Conservation (phyloP, 768 basidiomycete species). For the Inosperma sp. region DNA sequence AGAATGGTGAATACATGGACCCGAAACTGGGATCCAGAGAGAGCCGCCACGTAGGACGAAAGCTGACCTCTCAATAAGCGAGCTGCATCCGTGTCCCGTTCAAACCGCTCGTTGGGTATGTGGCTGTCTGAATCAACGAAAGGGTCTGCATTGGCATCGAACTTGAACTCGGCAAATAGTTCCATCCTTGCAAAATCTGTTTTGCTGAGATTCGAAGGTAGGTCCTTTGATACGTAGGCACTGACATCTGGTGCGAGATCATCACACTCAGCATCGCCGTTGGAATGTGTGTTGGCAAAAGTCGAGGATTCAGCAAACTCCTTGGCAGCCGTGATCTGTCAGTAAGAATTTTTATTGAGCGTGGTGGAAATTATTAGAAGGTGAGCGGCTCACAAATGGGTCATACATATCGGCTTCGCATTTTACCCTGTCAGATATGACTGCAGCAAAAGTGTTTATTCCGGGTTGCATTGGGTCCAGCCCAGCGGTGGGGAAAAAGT, state of each 20-base stretch:
- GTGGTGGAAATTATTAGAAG: background rate
- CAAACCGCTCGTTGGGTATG: background rate
- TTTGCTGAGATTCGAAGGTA: background rate
- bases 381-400: constrained; percentile 5
- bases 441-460: background rate
- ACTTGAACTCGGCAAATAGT: constrained; percentile 1
- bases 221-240: background rate
- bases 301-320: background rate
- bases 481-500: background rate
- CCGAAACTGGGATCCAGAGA: constrained; percentile 26
- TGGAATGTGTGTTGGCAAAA: constrained; percentile 6
- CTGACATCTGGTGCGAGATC: constrained; percentile 3
- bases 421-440: background rate
- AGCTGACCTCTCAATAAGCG: constrained; percentile 19
- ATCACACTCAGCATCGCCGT: background rate
- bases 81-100: constrained; percentile 2
- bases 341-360: constrained; percentile 5
- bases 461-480: background rate
- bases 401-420: constrained; percentile 1
- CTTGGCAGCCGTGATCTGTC: constrained; percentile 1
- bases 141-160: background rate
- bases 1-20: constrained; percentile 28
- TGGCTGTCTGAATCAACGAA: background rate
- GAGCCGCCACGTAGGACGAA: constrained; percentile 21
- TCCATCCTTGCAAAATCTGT: constrained; percentile 1